phyloP scores from a whole-genome alignment of 2,329 filamentous ascomycete genomes.

The Pseudopithomyces maydicus region DNA sequence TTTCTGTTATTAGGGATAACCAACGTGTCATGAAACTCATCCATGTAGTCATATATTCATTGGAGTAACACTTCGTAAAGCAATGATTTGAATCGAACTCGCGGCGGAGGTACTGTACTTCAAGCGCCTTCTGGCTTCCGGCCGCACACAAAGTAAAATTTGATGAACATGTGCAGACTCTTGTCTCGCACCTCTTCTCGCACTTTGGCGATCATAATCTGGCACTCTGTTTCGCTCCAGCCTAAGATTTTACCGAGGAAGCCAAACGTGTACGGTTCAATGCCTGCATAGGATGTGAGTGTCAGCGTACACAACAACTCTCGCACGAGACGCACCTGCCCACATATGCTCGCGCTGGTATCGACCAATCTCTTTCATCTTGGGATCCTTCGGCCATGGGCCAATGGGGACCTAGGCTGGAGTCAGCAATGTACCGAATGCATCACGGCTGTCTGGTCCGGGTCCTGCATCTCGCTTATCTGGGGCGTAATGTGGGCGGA shows the following conservation, averaged over 20 bases:
- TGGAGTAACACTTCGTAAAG: no score
- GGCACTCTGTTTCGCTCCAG: conserved; percentile 42
- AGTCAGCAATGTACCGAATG: not conserved
- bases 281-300: conserved; percentile 13
- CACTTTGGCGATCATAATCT: conserved; percentile 40
- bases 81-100: no score
- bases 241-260: conserved; percentile 42
- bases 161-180: conserved; percentile 37
- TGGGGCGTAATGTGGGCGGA: not conserved
- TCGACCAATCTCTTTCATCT: conserved; percentile 56
- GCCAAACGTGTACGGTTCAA: conserved; percentile 43
- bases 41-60: no score
- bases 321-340: conserved; percentile 21
- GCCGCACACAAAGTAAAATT: conserved; percentile 42
- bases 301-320: not conserved
- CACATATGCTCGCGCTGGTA: conserved; percentile 45
- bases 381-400: conserved; percentile 54
- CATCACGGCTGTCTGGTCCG: not conserved
- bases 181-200: conserved; percentile 35
- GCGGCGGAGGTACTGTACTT: not conserved
- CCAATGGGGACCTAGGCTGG: conserved; percentile 35
- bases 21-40: no score
- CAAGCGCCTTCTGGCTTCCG: conserved; percentile 29
- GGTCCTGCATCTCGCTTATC: conserved; percentile 6
- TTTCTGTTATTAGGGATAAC: no score